phyloP scores from a whole-genome alignment of 345 rosid genomes.

The Eucalyptus decipiens region DNA sequence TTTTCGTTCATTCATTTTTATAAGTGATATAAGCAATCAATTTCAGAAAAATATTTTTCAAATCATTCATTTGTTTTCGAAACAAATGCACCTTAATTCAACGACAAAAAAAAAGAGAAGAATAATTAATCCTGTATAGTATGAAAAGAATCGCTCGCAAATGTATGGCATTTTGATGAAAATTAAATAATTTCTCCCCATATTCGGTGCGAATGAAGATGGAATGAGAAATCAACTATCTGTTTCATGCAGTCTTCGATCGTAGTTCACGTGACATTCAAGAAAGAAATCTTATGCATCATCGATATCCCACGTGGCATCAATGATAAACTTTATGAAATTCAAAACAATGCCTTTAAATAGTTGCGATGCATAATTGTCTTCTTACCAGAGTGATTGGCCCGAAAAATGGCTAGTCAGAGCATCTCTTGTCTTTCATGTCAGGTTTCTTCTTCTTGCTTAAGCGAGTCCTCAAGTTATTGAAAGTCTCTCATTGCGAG shows the following conservation, averaged over 20 bases:
- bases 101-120: accelerated
- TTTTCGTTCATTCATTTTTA: background rate
- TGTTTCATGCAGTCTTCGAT: accelerated
- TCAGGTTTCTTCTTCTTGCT: constrained; percentile 1
- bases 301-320: background rate
- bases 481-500: no score
- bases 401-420: constrained; percentile 1
- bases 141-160: background rate
- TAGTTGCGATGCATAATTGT: background rate
- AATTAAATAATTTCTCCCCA: background rate
- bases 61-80: background rate
- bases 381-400: background rate
- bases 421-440: constrained; percentile 18
- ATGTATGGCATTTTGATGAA: background rate
- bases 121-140: background rate
- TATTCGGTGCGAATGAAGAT: background rate
- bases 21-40: background rate
- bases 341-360: background rate
- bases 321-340: background rate
- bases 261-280: background rate
- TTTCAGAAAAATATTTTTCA: background rate
- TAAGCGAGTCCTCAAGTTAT: background rate
- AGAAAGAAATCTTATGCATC: background rate
- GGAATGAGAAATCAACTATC: background rate
- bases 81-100: background rate